Base-by-base conservation (phyloP, 345 rosid genomes). In the Eucalyptus sp. region DNA sequence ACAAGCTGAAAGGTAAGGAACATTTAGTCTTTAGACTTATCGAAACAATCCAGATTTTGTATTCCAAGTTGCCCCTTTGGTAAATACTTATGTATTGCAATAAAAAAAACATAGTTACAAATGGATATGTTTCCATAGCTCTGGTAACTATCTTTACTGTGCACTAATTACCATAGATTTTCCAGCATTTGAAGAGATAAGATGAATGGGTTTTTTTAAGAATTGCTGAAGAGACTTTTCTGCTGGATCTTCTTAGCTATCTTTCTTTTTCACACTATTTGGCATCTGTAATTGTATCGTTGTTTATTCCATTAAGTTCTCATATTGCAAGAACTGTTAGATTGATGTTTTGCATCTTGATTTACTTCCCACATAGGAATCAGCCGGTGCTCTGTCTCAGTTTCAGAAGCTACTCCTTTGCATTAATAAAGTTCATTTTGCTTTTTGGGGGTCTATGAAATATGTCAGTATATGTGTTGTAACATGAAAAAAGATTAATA, bases 1-100 rank as follows among this genome's bases (percentile, higher is more conserved):
- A 95, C 97, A 97, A 96, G 94, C 95, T 97, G 87, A 97, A 96
- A 95, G 99, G 99, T 97, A 90, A 17, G 41, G 22, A 85, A 48
- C 46, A 60, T 84, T 86, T 89, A 29, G 51, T 80, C 50, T 46
- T 64, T 48, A 24, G 18, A 48, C 44, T 29, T 27, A 50, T 22
- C 22, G 48, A 56, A 88, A 81, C 81, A 49, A 49, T 50, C 54
- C 5, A 2, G 48, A 76, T 10, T 20, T 76, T 24, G 46, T 10
- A 18, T 37, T 37, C 83, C 46, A 76, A 76, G 83, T 76, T 37
- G 25, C 46, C 83, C 83, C 43, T 10, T 76, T 37, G 83, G 48
- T 37, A 76, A 20, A 37, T 13, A 37, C 83, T 76, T 10, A 37
- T 10, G 43, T 76, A 76, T 37, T 37, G 83, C 83, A 76, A 76